phyloP scores from a whole-genome alignment of 2,329 filamentous ascomycete species.

The Nannizziopsis barbatae region DNA sequence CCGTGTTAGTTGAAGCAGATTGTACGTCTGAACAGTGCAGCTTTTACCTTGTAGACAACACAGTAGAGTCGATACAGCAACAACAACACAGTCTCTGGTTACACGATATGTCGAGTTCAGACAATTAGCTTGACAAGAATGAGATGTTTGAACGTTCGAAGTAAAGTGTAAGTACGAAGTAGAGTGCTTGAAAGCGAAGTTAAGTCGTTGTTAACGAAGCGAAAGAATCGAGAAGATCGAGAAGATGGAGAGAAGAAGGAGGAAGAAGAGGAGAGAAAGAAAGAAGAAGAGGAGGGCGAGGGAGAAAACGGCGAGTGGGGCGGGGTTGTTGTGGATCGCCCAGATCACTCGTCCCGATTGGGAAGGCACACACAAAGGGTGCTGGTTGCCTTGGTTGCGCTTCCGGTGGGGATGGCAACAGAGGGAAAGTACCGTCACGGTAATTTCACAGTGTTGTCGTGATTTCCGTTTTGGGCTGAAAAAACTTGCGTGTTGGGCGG shows the following conservation, averaged over 20 bases:
- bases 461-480: background rate
- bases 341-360: background rate
- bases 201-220: background rate
- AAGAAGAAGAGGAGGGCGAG: background rate
- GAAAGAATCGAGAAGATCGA: background rate
- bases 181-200: background rate
- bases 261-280: background rate
- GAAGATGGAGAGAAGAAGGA: constrained; percentile 6
- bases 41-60: no score
- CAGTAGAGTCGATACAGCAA: no score
- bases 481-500: background rate
- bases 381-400: no score
- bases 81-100: no score
- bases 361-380: background rate
- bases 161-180: background rate
- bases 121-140: background rate
- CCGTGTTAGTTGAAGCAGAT: no score
- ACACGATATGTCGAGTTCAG: no score
- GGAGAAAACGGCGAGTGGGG: background rate
- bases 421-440: background rate
- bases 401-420: background rate
- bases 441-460: background rate
- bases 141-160: background rate
- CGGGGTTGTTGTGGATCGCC: background rate
- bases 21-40: no score